Conservation (phyloP, 2,329 filamentous ascomycete species). For the Didymella pinodella region DNA sequence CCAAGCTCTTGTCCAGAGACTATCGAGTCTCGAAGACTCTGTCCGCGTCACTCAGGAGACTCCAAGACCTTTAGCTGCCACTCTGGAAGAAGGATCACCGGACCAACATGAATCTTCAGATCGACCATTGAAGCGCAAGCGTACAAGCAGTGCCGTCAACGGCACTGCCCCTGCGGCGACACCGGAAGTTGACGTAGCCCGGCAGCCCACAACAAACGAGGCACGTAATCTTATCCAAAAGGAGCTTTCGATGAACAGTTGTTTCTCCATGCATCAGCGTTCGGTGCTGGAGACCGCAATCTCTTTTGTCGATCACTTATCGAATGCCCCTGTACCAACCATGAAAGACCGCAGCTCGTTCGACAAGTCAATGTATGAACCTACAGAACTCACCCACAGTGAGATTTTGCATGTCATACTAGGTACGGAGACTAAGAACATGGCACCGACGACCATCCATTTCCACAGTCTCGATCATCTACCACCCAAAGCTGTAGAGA, state of each 20-base stretch:
- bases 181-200: slow-evolving; percentile 29
- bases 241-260: slow-evolving; percentile 39
- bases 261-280: slow-evolving; percentile 38
- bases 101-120: slow-evolving; percentile 21
- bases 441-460: slow-evolving; percentile 26
- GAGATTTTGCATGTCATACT: slow-evolving; percentile 42
- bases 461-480: slow-evolving; percentile 42
- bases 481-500: slow-evolving; percentile 40
- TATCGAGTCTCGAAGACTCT: slow-evolving; percentile 39
- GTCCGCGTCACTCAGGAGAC: slow-evolving; percentile 28
- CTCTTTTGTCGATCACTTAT: slow-evolving; percentile 42
- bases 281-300: slow-evolving; percentile 43
- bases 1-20: slow-evolving; percentile 38
- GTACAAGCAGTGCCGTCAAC: slow-evolving; percentile 29
- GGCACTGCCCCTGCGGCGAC: slow-evolving; percentile 18
- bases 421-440: slow-evolving; percentile 30
- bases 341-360: slow-evolving; percentile 38
- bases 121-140: slow-evolving; percentile 32
- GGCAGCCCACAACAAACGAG: slow-evolving; percentile 34
- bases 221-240: slow-evolving; percentile 40
- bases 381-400: slow-evolving; percentile 35
- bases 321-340: slow-evolving; percentile 31
- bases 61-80: slow-evolving; percentile 4
- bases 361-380: slow-evolving; percentile 33
- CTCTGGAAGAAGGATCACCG: slow-evolving; percentile 6